Conservation (phyloP, 345 rosid genomes). For the Isatis tinctoria region DNA sequence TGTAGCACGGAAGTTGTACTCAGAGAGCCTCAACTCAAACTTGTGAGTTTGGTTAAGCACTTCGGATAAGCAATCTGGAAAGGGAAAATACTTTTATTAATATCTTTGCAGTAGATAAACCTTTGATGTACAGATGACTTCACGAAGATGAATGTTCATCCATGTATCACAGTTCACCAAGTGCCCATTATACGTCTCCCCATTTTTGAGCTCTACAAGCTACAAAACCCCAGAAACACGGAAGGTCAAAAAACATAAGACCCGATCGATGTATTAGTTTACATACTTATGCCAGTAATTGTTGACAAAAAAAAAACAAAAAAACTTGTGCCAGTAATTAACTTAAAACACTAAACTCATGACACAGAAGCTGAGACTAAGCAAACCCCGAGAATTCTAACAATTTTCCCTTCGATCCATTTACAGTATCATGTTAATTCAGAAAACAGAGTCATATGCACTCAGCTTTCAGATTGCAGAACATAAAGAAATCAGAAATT, state of each 20-base stretch:
- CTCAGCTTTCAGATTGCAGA: neutral
- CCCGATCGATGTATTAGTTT: neutral
- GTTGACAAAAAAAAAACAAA: too few species aligned
- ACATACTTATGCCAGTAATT: too few species aligned
- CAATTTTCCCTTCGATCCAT: neutral
- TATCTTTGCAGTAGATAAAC: constrained; percentile 36
- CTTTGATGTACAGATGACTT: constrained; percentile 98
- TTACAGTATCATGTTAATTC: neutral
- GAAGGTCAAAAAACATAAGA: neutral
- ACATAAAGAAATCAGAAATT: neutral
- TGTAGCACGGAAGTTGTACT: too few species aligned
- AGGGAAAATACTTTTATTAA: too few species aligned
- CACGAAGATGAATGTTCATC: constrained; percentile 99
- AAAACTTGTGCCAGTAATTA: too few species aligned
- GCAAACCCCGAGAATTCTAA: neutral
- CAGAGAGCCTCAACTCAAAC: too few species aligned
- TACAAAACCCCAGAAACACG: constrained; percentile 24
- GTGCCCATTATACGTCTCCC: constrained; percentile 98
- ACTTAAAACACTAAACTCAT: neutral
- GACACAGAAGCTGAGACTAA: neutral
- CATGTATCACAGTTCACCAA: constrained; percentile 94
- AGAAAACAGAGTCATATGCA: constrained; percentile 4
- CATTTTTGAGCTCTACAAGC: constrained; percentile 95
- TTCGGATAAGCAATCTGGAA: too few species aligned
- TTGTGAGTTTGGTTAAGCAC: too few species aligned